phyloP scores from a whole-genome alignment of 2,329 filamentous ascomycete genomes.

The Aureobasidium sp. region DNA sequence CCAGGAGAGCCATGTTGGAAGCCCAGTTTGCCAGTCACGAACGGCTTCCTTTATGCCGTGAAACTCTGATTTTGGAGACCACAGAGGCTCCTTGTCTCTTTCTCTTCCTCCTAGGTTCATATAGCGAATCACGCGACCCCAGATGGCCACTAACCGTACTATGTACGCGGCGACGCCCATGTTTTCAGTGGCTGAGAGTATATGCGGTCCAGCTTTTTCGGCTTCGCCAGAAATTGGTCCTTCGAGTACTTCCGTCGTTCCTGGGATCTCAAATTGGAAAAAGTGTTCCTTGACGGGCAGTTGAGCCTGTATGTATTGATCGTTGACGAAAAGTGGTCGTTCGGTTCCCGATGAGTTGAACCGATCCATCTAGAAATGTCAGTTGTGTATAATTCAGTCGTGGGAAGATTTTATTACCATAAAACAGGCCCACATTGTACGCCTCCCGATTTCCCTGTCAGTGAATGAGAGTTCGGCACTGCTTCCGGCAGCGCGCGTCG shows the following conservation, averaged over 20 bases:
- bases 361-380: slow-evolving; percentile 61
- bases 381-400: not conserved
- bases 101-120: slow-evolving; percentile 84
- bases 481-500: slow-evolving; percentile 17
- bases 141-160: slow-evolving; percentile 74
- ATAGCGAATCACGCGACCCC: slow-evolving; percentile 84
- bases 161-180: slow-evolving; percentile 94
- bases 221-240: slow-evolving; percentile 59
- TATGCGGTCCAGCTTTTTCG: slow-evolving; percentile 53
- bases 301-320: slow-evolving; percentile 82
- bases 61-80: slow-evolving; percentile 74
- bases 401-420: slow-evolving; percentile 30
- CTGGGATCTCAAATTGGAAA: slow-evolving; percentile 86
- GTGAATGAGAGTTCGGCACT: slow-evolving; percentile 57
- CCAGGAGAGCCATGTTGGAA: slow-evolving; percentile 68
- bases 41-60: slow-evolving; percentile 60
- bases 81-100: slow-evolving; percentile 66
- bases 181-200: slow-evolving; percentile 65
- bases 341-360: slow-evolving; percentile 96
- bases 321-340: slow-evolving; percentile 80
- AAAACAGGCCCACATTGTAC: slow-evolving; percentile 98
- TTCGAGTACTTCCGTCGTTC: slow-evolving; percentile 72
- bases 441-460: slow-evolving; percentile 82
- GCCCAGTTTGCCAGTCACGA: slow-evolving; percentile 57
- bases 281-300: slow-evolving; percentile 83